These are phyloP conservation scores for Lavandula angustifolia DNA, from an alignment of 257 asterid genomes.

Conservation along the genomic window DNA sequence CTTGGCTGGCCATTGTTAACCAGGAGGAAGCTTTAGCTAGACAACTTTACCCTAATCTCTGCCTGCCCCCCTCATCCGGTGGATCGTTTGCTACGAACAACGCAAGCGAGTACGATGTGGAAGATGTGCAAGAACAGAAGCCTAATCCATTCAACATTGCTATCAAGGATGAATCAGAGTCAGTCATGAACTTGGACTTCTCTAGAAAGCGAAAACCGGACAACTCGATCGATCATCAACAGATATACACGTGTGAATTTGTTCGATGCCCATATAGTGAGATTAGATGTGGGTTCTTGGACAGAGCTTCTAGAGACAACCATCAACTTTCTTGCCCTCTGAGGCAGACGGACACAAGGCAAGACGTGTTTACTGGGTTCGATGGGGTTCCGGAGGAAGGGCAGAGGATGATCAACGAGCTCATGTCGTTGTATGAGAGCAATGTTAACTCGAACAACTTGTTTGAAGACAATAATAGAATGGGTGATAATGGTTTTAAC, in stretches of 20 bases:
- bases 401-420: constrained; percentile 64
- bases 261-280: constrained; percentile 71
- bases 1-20: constrained; percentile 77
- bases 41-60: constrained; percentile 68
- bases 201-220: constrained; percentile 61
- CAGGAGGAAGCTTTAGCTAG: constrained; percentile 81
- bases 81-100: constrained; percentile 54
- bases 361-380: constrained; percentile 47
- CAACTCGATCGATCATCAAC: constrained; percentile 52
- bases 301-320: constrained; percentile 58
- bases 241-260: constrained; percentile 65
- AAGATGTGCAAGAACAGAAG: constrained; percentile 68
- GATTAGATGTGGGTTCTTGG: constrained; percentile 48
- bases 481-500: constrained; percentile 42
- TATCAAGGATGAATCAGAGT: constrained; percentile 43
- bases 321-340: constrained; percentile 71
- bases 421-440: constrained; percentile 63
- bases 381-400: constrained; percentile 86
- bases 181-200: constrained; percentile 49
- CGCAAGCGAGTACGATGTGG: constrained; percentile 78
- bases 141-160: constrained; percentile 48
- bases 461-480: constrained; percentile 36
- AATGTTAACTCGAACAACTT: constrained; percentile 52
- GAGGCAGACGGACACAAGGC: constrained; percentile 48
- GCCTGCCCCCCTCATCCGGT: constrained; percentile 54